Base-by-base conservation (phyloP, 2,329 filamentous ascomycete genomes). In the Chaetomiaceae sp. region DNA sequence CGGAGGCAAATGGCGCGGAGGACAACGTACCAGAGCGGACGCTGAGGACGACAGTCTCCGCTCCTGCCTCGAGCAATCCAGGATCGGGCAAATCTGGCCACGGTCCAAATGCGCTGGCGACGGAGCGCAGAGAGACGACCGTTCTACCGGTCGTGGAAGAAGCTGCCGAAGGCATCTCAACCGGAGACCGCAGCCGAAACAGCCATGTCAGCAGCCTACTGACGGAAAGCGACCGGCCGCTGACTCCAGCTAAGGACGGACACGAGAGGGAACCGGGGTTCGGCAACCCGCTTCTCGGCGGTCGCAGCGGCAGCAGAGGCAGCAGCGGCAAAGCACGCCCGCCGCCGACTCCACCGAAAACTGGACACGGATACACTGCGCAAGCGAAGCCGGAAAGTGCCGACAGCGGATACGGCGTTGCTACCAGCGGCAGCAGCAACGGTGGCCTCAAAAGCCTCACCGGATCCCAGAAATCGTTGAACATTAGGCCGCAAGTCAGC, bases 61-160 rank as follows among this genome's bases (percentile, higher is more conserved):
- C 60, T 20, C 53, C 58, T 5, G 40, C 43, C 8, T 33, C 40
- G 1, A 43, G 42, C 20, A 36, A 23, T 25, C 30, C 57, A 3
- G 51, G 48, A 13, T 25, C 40, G 21, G 47, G 41, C 5, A 66
- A 64, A 18, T 62, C 59, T 25, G 50, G 60, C 9, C 62, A 61
- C 13, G 64, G 63, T 44, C 55, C 60, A 7, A 66, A 30, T 11
- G 32, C 11, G 5, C 7, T 42, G n/a, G 18, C 9, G 9, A 42
- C 71, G 71, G 52, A 82, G 73, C 53, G 76, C 75, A 59, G 78
- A 73, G 66, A 87, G 73, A 64, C 67, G 14, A 58, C 66, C 65
- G 78, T 71, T 1, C 73, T 97, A 2, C 92, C 92, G 0, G 85
- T 96, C 9, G 90, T 97, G 6, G 89, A 96, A 61, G 92, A 97